Conservation (phyloP, 768 basidiomycete genomes). For the Amanita jacksonii region DNA sequence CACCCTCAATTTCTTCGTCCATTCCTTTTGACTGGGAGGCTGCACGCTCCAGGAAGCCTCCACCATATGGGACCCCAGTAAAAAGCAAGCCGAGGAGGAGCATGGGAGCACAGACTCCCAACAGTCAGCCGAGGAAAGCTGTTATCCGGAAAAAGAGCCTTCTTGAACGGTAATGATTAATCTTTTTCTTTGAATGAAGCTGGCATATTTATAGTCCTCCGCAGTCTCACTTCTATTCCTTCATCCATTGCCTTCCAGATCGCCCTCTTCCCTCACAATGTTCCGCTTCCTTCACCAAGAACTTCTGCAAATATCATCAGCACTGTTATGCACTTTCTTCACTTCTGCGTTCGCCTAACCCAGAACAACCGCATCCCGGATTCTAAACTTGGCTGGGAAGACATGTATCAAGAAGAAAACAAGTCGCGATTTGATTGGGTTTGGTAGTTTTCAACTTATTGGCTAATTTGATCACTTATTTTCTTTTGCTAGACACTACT, state of each 20-base stretch:
- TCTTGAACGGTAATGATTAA: slow-evolving; percentile 46
- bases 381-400: slow-evolving; percentile 71
- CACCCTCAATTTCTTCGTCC: slow-evolving; percentile 69
- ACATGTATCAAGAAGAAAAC: slow-evolving; percentile 60
- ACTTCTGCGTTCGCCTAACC: slow-evolving; percentile 55
- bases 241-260: slow-evolving; percentile 70
- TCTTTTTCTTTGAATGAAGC: slow-evolving; percentile 2
- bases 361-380: slow-evolving; percentile 48
- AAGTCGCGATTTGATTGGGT: slow-evolving; percentile 80
- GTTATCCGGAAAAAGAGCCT: slow-evolving; percentile 57
- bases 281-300: slow-evolving; percentile 60
- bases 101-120: slow-evolving; percentile 21
- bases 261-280: slow-evolving; percentile 73
- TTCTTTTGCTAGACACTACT: slow-evolving; percentile 46
- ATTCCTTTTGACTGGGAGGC: slow-evolving; percentile 85
- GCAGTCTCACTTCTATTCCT: slow-evolving; percentile 60
- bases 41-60: slow-evolving; percentile 55
- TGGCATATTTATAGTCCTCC: slow-evolving; percentile 9
- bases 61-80: slow-evolving; percentile 63
- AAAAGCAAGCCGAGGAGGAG: slow-evolving; percentile 36
- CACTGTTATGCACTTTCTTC: slow-evolving; percentile 52
- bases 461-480: slow-evolving; percentile 6
- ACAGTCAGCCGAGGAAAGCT: slow-evolving; percentile 37
- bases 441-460: slow-evolving; percentile 17
- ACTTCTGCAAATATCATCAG: slow-evolving; percentile 62